A percentile compares a stretch with the other conserved stretches of the same genome.
phyloP scores from a whole-genome alignment of 192 early-diverging fungal genomes.

The Podila epigama region DNA sequence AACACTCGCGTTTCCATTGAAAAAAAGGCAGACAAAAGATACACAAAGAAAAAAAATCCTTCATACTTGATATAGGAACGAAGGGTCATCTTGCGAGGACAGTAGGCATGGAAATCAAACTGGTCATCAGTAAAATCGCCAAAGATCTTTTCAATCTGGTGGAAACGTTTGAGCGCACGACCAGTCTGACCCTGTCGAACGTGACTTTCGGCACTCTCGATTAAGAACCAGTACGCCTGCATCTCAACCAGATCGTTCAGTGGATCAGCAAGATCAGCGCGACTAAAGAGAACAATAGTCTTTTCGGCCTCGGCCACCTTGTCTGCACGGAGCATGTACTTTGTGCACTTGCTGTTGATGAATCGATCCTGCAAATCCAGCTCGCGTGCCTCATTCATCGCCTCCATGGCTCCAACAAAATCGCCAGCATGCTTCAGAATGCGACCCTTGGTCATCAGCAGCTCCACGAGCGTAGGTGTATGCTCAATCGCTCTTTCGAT shows the following conservation, averaged over 20 bases:
- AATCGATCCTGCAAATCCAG: conserved; percentile 94
- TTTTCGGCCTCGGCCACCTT: conserved; percentile 84
- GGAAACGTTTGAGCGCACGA: conserved; percentile 87
- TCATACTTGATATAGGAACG: conserved; percentile 82
- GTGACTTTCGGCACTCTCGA: conserved; percentile 77
- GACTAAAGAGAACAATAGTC: conserved; percentile 83
- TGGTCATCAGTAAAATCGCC: conserved; percentile 88
- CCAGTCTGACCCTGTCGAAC: conserved; percentile 73
- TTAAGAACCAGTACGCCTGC: conserved; percentile 93
- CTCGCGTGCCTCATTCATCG: conserved; percentile 87
- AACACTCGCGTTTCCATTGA: too few species aligned
- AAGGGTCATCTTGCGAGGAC: conserved; percentile 87
- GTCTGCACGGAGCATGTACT: conserved; percentile 91
- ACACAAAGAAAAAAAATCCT: not conserved
- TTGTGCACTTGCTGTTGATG: conserved; percentile 93
- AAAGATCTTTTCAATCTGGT: conserved; percentile 85
- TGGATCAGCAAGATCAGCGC: conserved; percentile 69
- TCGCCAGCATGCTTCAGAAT: conserved; percentile 95
- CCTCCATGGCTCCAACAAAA: conserved; percentile 68
- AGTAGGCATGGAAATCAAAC: conserved; percentile 97
- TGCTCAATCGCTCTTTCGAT: conserved; percentile 86
- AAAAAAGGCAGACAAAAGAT: not conserved
- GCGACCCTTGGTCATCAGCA: conserved; percentile 92
- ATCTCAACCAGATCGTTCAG: conserved; percentile 87
- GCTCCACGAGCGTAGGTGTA: conserved; percentile 91